These are phyloP conservation scores for Imleria badia DNA, from an alignment of 768 basidiomycete genomes.

Conservation along the genomic window DNA sequence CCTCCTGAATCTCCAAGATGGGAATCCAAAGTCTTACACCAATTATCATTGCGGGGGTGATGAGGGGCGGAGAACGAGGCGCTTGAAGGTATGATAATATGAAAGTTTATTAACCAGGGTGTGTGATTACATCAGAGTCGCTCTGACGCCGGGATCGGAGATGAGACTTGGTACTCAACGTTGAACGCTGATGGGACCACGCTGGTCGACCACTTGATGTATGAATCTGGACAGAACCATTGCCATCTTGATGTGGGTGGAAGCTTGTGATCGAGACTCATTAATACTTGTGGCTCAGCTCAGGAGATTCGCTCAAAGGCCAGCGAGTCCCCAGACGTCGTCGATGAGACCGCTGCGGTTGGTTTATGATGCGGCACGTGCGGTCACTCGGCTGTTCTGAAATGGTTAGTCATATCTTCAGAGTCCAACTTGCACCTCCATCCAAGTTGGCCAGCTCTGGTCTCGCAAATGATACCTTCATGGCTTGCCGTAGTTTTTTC, in stretches of 20 bases:
- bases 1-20: constrained; percentile 8
- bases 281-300: constrained; percentile 8
- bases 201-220: constrained; percentile 7
- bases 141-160: constrained; percentile 28
- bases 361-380: constrained; percentile 7
- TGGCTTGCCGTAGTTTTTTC: constrained; percentile 75
- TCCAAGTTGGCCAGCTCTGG: background rate
- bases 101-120: constrained; percentile 21
- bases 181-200: constrained; percentile 3
- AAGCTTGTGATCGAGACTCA: constrained; percentile 19
- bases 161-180: constrained; percentile 13
- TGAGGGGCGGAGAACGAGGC: constrained; percentile 19
- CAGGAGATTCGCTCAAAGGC: constrained; percentile 6
- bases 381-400: background rate
- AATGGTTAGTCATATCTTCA: constrained; percentile 1
- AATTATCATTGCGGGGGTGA: constrained; percentile 22
- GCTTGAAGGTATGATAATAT: constrained; percentile 11
- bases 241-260: constrained; percentile 13
- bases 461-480: constrained; percentile 38
- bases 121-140: constrained; percentile 15
- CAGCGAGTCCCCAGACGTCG: constrained; percentile 5
- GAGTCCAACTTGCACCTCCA: too few species aligned
- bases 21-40: constrained; percentile 15
- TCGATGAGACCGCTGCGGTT: too few species aligned
- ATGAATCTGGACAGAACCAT: constrained; percentile 5